Conservation (phyloP, 331 rosid species). For the Malus hybrid region DNA sequence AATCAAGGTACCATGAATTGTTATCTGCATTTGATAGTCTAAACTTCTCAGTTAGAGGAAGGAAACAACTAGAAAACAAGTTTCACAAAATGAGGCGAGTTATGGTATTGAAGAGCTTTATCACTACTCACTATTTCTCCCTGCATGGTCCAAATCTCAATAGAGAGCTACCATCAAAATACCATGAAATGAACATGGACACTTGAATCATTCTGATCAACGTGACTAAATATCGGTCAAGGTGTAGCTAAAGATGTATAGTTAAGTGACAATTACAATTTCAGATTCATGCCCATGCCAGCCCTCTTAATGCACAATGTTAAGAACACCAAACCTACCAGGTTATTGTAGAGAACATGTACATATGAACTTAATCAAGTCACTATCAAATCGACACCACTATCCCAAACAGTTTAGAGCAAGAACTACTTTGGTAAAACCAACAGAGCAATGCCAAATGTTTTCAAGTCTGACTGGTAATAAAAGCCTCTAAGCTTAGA, state of each 20-base stretch:
- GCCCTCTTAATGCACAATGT: neutral
- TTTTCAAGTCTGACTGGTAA: neutral
- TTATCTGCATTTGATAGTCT: neutral
- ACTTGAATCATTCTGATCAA: neutral
- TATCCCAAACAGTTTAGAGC: neutral
- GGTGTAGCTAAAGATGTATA: neutral
- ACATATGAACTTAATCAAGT: neutral
- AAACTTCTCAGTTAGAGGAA: neutral
- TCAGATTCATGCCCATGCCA: neutral
- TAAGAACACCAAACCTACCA: neutral
- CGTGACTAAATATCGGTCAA: neutral
- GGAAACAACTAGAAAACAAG: neutral
- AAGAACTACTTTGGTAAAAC: neutral
- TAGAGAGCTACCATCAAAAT: neutral
- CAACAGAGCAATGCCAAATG: neutral
- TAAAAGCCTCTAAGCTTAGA: neutral
- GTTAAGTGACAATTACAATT: neutral
- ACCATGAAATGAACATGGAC: neutral
- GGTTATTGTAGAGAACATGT: neutral
- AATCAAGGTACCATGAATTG: neutral
- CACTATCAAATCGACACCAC: neutral
- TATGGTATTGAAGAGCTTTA: neutral
- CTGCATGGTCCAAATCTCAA: neutral
- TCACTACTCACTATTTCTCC: neutral
- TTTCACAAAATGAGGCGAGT: neutral